Evolutionary conservation across 164 flowering plant species (phyloP), one percentile per base, ranked within the genome.

Genomic region (Stephania japonica): DNA sequence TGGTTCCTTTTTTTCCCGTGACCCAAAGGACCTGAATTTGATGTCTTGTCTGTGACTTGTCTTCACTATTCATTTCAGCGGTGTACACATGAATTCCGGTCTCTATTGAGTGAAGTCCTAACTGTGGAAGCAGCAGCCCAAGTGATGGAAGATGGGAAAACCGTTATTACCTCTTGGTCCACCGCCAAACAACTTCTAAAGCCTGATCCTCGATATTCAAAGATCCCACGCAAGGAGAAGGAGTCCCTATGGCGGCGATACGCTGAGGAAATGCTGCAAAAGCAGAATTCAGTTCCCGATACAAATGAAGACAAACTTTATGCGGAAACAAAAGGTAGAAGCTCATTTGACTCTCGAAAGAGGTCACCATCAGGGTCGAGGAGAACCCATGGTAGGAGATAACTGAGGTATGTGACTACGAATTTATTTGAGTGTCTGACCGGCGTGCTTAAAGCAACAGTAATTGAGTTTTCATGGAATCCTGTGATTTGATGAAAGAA

Each of bases 171-270:
- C 70, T 96, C 99, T 10, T 96, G 99, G 99, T 88, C 99, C 44
- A 88, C 90, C 14, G 97, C 98, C 23, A 96, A 92, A 80, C 85
- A 76, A 10, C 80, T 88, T 41, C 79, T 96, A 38, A 96, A 88
- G 80, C 25, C 80, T 26, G 97, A 96, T 78, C 84, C 84, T 6
- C 82, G 99, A 69, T 96, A 91, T 75, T 78, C 80, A 71, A 96
- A 86, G 81, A 83, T 87, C 88, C 90, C 98, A 10, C 85, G 97
- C 70, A 96, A 92, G 79, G 97, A 93, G 1, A 83, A 97, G 74
- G 99, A 96, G 70, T 72, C 83, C 24, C 74, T 96, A 70, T 96
- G 99, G 99, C 88, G 88, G 7, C 82, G 95, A 50, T 83, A 89
- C 79, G 84, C 84, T 7, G 97, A 92, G 43, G 95, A 89, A 7